Evolutionary conservation across 176 grass and related monocot genomes (phyloP), one percentile per base, ranked within the genome.

Genomic region (Triticum turgidum): DNA sequence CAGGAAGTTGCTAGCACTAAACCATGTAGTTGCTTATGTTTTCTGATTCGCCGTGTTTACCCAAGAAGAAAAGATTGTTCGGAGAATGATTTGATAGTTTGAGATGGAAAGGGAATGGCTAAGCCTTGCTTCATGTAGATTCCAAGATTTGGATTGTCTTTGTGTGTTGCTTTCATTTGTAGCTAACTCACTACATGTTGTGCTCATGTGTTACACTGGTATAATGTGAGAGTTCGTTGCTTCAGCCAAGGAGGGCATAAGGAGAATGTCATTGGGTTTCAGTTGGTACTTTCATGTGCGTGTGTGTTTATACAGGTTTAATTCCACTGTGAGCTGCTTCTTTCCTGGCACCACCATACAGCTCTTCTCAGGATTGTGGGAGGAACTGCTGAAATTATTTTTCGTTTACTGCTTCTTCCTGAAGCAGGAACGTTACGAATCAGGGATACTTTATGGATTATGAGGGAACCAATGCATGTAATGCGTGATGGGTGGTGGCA

Each of bases 81-180:
- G 1, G 11, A 29, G 17, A 10, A 17, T 73, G 25, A 84, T 73
- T 73, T 73, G 3, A 9, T 75, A 32, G 9, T 20, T 78, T 18
- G 7, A 25, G 79, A 11, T 77, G 47, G 35, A 5, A 32, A 32
- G 32, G 32, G 17, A 74, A 56, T 47, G 5, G 2, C 56, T 44
- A 38, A 41, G 20, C 15, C 17, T 74, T 12, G 0, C 8, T 38
- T 66, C 5, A 18, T 44, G 17, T 30, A 76, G 15, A 77, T 72
- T 42, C 24, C 27, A 61, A 64, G 10, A 47, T 58, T 15, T 76
- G 63, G 15, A 68, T 79, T 79, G 35, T 29, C 34, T 72, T 73
- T 74, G 20, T 74, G 51, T 61, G 22, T 2, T 63, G 69, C 29
- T 82, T 34, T 74, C 52, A 74, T 83, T 38, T 84, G 69, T 33